These are phyloP conservation scores for Fusarium sp. DNA, from an alignment of 2,329 filamentous ascomycete species.

Conservation along the genomic window DNA sequence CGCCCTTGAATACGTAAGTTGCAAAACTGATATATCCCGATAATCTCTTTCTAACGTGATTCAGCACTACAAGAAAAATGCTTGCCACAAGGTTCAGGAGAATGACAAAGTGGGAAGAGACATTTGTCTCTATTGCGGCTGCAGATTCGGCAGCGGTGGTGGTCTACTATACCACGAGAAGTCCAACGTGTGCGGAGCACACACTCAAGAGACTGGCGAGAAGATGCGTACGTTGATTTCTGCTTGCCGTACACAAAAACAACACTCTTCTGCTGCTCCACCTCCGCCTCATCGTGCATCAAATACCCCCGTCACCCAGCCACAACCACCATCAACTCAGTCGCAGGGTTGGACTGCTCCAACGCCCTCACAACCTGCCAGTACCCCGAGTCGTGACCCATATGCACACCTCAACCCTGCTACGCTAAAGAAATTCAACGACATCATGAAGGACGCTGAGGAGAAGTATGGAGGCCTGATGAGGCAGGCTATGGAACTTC, in stretches of 20 bases:
- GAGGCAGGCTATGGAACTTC: constrained; percentile 58
- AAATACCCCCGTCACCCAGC: constrained; percentile 1
- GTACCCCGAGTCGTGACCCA: constrained; percentile 54
- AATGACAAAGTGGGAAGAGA: constrained; percentile 49
- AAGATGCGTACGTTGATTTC: constrained; percentile 32
- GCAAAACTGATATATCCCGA: neutral
- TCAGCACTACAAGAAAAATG: constrained; percentile 51
- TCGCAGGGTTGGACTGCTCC: constrained; percentile 12
- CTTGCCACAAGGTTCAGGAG: constrained; percentile 43
- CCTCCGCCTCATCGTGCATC: neutral
- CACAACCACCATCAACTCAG: neutral
- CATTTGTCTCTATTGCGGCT: constrained; percentile 63
- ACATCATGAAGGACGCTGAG: constrained; percentile 52
- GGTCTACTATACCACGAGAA: constrained; percentile 63
- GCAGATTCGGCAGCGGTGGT: constrained; percentile 58
- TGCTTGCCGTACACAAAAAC: constrained; percentile 16
- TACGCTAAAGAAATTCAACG: constrained; percentile 46
- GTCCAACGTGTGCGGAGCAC: constrained; percentile 64
- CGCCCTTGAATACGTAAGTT: constrained; percentile 54
- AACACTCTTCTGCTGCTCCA: neutral
- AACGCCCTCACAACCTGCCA: constrained; percentile 1
- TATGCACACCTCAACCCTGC: constrained; percentile 62
- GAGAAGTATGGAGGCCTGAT: constrained; percentile 60
- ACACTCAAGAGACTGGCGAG: constrained; percentile 42
- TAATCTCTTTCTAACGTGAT: constrained; percentile 30